phyloP scores from a whole-genome alignment of 345 rosid genomes.

The Streptanthus diversifolius region DNA sequence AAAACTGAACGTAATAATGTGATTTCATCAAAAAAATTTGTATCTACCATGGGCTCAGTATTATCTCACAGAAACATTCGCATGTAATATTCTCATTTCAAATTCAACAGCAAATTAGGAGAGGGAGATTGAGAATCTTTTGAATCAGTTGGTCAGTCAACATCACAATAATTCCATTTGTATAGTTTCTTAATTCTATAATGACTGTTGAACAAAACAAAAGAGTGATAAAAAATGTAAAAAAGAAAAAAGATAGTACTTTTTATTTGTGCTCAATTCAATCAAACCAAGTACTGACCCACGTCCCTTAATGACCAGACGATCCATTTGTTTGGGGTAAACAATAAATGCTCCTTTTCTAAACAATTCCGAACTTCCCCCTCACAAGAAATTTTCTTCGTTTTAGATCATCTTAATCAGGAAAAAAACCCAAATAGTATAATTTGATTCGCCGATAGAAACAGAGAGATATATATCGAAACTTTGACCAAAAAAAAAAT shows the following conservation, averaged over 20 bases:
- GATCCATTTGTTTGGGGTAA: neutral
- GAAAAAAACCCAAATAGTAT: neutral
- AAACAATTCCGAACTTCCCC: neutral
- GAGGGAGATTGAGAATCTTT: neutral
- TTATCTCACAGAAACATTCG: neutral
- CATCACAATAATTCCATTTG: neutral
- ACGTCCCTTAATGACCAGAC: neutral
- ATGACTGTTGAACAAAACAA: neutral
- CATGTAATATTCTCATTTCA: neutral
- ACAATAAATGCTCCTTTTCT: neutral
- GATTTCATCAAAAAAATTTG: neutral
- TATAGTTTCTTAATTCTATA: neutral
- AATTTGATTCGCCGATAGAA: neutral
- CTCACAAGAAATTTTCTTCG: neutral
- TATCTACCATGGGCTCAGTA: neutral
- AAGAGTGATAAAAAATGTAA: neutral
- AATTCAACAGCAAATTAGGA: neutral
- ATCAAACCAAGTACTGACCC: neutral
- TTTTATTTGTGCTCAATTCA: neutral
- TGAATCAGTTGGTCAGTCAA: conserved; percentile 18
- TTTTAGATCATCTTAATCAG: neutral
- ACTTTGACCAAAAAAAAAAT: neutral
- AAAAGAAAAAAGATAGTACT: neutral
- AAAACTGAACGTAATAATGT: neutral
- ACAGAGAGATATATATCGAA: neutral